Evolutionary conservation across 441 rosid genomes (phyloP), one percentile per base, ranked within the genome.

Genomic region (Erysimum pusillum): DNA sequence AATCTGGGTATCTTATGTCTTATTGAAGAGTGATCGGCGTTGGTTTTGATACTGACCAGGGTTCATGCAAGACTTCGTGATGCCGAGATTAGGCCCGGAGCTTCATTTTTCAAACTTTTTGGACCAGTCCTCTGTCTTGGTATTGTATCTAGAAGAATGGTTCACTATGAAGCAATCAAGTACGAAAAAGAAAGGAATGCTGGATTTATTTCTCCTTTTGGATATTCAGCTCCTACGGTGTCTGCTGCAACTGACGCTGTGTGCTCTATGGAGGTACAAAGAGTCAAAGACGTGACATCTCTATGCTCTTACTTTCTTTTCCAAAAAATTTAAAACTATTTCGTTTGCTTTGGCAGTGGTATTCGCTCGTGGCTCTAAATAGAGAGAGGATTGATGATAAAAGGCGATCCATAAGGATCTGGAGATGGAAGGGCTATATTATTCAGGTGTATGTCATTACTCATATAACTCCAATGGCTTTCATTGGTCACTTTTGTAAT

Each of bases 351-450:
- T 83, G 76, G 78, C 90, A 92, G 99, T 94, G 98, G 97, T 91
- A 91, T 84, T 89, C 88, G 84, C 89, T 90, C 32, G 18, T 90
- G 88, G 89, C 93, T 77, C 78, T 81, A 71, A 87, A 74, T 82
- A 77, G 85, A 83, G 87, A 80, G 80, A 48, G 35, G 73, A 67
- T 39, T 69, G 79, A 67, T 42, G 75, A 18, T 54, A 84, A 83
- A 76, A 53, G 22, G 35, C 76, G 38, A 59, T 63, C 87, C 59
- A 65, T 75, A 57, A 83, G 89, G 65, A 89, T 86, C 73, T 94
- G 98, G 98, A 87, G 94, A 81, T 92, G 98, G 97, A 90, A 81
- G n/a, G 96, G 94, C 57, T 82, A 85, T 81, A 83, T 88, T 66
- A 85, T 94, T 80, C 97, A 92, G 99, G 99, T 91, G 68, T 18